These are phyloP conservation scores for Leptomonas pyrrhocoris DNA, from an alignment of 208 protist species.

Conservation along the genomic window DNA sequence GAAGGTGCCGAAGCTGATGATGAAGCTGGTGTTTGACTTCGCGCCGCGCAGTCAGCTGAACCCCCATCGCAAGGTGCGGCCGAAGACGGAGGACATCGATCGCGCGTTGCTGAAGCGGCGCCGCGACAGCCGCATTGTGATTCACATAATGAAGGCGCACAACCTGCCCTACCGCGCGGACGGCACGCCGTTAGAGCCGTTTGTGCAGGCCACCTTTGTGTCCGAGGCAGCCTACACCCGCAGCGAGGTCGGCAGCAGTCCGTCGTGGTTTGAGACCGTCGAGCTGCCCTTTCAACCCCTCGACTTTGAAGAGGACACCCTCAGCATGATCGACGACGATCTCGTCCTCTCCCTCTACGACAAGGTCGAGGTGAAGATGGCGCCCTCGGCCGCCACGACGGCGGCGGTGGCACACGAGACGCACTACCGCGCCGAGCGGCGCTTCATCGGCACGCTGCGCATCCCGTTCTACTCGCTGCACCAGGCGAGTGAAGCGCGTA, in stretches of 20 bases:
- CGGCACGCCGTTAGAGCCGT: constrained; percentile 76
- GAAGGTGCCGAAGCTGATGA: constrained; percentile 62
- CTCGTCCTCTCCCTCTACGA: constrained; percentile 82
- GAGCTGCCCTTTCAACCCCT: constrained; percentile 80
- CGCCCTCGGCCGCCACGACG: constrained; percentile 33
- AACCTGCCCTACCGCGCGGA: constrained; percentile 69
- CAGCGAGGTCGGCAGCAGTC: constrained; percentile 67
- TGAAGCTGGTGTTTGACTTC: constrained; percentile 42
- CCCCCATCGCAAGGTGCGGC: constrained; percentile 66
- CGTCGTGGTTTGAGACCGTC: constrained; percentile 83
- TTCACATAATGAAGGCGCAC: constrained; percentile 87
- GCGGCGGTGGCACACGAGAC: constrained; percentile 75
- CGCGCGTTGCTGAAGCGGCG: constrained; percentile 54
- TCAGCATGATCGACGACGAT: constrained; percentile 84
- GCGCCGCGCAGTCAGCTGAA: constrained; percentile 76
- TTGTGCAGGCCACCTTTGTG: constrained; percentile 78
- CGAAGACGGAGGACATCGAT: constrained; percentile 72
- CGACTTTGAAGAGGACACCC: constrained; percentile 87
- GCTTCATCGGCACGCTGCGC: constrained; percentile 72
- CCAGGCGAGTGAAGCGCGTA: constrained; percentile 58
- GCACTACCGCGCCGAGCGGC: constrained; percentile 85
- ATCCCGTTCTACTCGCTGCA: constrained; percentile 84
- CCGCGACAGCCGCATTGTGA: constrained; percentile 66
- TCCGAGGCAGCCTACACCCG: constrained; percentile 74
- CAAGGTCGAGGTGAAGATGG: constrained; percentile 77